phyloP scores from a whole-genome alignment of 441 rosid genomes.

The Eruca vesicaria region DNA sequence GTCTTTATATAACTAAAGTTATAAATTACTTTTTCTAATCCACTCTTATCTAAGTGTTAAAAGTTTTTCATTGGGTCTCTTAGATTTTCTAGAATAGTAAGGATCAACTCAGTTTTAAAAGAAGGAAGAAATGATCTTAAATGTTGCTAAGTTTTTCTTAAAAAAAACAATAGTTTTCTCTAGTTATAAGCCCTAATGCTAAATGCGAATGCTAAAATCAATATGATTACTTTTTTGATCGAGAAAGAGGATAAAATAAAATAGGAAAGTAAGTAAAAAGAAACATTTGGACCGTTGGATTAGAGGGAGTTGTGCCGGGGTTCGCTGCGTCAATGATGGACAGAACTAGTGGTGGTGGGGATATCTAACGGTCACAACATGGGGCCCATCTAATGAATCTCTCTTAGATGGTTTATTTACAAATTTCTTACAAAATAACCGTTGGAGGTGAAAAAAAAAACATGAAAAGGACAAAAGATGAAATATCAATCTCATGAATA shows the following conservation, averaged over 20 bases:
- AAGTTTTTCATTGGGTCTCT: background rate
- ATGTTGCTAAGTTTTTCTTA: too few species aligned
- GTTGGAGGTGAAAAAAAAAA: background rate
- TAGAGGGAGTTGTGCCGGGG: slow-evolving; percentile 17
- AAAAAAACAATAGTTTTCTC: background rate
- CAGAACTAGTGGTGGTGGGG: slow-evolving; percentile 15
- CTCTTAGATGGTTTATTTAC: background rate
- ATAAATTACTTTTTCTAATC: background rate
- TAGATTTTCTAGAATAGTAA: background rate
- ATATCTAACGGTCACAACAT: slow-evolving; percentile 17
- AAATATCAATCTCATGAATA: background rate
- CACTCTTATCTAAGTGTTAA: background rate
- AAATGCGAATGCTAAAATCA: background rate
- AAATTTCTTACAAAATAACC: background rate
- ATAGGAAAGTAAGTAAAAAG: background rate
- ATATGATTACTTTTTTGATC: background rate
- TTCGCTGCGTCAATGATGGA: slow-evolving; percentile 24
- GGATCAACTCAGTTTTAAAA: background rate
- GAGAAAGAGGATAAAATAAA: background rate
- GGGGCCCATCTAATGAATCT: slow-evolving; percentile 4
- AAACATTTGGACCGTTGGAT: slow-evolving; percentile 29
- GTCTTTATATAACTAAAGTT: slow-evolving; percentile 3
- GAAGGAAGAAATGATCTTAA: background rate
- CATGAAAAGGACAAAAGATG: background rate
- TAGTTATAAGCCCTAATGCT: background rate